phyloP scores from a whole-genome alignment of 1,284 basidiomycete genomes.

The Ceraceosorus bombacis region DNA sequence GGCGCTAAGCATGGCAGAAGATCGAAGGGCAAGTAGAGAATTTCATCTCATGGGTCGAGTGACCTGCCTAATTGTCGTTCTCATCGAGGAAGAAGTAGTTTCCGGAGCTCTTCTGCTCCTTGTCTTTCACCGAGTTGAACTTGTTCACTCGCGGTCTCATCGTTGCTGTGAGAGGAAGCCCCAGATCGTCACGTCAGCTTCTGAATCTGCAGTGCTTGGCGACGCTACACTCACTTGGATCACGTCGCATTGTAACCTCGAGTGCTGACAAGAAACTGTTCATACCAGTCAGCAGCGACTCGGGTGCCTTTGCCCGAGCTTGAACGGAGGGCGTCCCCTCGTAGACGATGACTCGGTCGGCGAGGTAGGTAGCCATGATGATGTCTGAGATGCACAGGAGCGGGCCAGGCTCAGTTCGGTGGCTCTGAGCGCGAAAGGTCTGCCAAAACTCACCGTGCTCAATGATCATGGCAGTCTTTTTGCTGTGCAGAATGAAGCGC shows the following conservation, averaged over 20 bases:
- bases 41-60: too few species aligned
- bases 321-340: constrained; percentile 45
- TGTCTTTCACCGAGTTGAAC: constrained; percentile 48
- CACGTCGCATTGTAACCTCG: constrained; percentile 46
- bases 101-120: constrained; percentile 47
- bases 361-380: constrained; percentile 46
- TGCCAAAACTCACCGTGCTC: constrained; percentile 26
- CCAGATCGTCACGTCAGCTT: too few species aligned
- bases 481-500: constrained; percentile 48
- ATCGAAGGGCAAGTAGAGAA: too few species aligned
- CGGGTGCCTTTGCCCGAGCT: constrained; percentile 40
- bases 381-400: constrained; percentile 20
- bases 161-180: constrained; percentile 13
- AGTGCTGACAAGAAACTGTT: constrained; percentile 45
- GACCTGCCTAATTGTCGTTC: too few species aligned
- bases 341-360: constrained; percentile 47
- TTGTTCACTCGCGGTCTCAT: constrained; percentile 47
- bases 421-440: too few species aligned
- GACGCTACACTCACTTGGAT: constrained; percentile 24
- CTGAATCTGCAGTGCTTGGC: too few species aligned
- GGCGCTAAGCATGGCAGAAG: too few species aligned
- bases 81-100: constrained; percentile 48
- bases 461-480: constrained; percentile 48
- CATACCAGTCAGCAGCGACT: constrained; percentile 46
- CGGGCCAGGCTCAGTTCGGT: too few species aligned